Base-by-base conservation (phyloP, 225 moss, liverwort and hornwort species). In the Marchantia polymorpha region DNA sequence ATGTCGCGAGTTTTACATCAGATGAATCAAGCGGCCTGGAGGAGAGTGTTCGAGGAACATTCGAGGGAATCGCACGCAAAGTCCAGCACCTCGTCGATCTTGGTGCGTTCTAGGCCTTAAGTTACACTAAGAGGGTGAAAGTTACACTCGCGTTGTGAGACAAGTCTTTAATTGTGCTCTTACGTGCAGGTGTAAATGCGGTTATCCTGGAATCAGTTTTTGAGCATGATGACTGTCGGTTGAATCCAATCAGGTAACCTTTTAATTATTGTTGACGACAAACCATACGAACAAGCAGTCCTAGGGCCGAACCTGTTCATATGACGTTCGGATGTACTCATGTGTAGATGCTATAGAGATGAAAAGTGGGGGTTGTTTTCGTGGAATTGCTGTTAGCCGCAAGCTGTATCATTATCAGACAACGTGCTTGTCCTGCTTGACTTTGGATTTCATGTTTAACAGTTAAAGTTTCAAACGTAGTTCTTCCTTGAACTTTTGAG, bases 131-230 rank as follows among this genome's bases (percentile, higher is more conserved):
- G 23, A 64, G 25, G 26, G 8, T 8, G 6, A 49, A 19, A 50
- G 12, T 50, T 71, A 9, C 19, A 10, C 6, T 71, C 22, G 12
- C 7, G 17, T 71, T 11, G 39, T 11, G 3, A n/a, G 22, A 23
- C 23, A 4, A 50, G 22, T 71, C 7, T n/a, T 50, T 50, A 22
- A 78, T 3, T 71, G 49, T 50, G 23, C 23, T 20, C 14, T 50
- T 54, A 11, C 76, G 74, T 87, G 77, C 90, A 96, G 95, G 95
- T 72, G 88, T 93, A 60, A 94, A 94, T 80, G 92, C 90, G 79
- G 86, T 94, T n/a, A 88, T 94, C 66, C 65, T 94, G 80, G 88
- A 96, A 83, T 91, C 94, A 22, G 31, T 96, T 67, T 90, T 91
- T 85, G 89, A 91, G 70, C 88, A 90, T 84, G 88, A 88, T 81